Base-by-base conservation (phyloP, 805 yeast genomes). In the Barnettozyma pratensis region DNA sequence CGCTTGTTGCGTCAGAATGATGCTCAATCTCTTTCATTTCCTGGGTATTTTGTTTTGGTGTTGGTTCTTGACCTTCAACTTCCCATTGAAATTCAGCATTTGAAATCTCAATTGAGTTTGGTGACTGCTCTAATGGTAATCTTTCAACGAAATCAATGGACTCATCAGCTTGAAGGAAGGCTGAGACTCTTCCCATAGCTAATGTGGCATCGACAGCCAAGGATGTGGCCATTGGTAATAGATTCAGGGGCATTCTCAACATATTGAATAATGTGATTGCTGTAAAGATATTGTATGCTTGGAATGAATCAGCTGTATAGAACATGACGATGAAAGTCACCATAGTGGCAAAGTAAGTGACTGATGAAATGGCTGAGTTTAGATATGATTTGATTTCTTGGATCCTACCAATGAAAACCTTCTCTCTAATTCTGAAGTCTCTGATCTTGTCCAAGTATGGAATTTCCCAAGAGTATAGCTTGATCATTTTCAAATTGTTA, bases 391-490 rank as follows among this genome's bases (percentile, higher is more conserved):
- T 79, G 30, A 79, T 63, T 39, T 81, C 71, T 59, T 86, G 91
- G 72, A 88, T 77, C 46, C 68, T 71, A 53, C 81, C 74, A 50
- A 91, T 75, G 44, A 72, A 70, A 4, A 59, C 56, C 76, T 87
- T 81, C 66, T 90, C 97, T 25, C 69, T 60, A 0, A 61, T 58
- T 62, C 97, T 77, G 29, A 79, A 71, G 10, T 71, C 73, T 12
- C 78, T 60, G 35, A 91, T 75, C 45, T 75, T 69, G 8, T 73
- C 64, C 46, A 74, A 73, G 62, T 88, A 91, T 1, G 97, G 90
- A 32, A 73, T 73, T 67, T 91, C 97, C 97, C 97, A 91, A 1
- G 95, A 87, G 63, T 90, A 91, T 63, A 77, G 86, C 69, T 91
- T 91, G 64, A 91, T 87, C 70, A 85, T 76, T 60, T 86, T 87